Base-by-base conservation (phyloP, 495 filamentous ascomycete species). In the Xylaria cubensis region DNA sequence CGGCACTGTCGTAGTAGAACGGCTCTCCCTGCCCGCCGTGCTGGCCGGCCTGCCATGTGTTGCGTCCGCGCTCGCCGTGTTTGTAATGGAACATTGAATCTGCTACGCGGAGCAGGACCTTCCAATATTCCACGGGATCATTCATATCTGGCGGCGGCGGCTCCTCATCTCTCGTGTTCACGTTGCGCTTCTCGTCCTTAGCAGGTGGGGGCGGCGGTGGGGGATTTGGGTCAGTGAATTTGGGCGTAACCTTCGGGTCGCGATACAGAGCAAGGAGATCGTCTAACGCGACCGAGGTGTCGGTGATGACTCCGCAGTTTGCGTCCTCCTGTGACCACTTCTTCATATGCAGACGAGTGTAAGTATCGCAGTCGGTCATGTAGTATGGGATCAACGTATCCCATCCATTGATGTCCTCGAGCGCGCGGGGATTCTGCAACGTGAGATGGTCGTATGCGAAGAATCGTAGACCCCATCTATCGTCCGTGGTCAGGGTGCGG, bases 301-400 rank as follows among this genome's bases (percentile, higher is more conserved):
- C 89, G 32, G 80, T 88, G n/a, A 90, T 77, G 53, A 83, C 74
- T 6, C 87, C 89, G 2, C 81, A 85, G 26, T 79, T 72, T 42
- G 70, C 78, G 55, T 86, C 80, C n/a, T 78, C 69, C 65, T 86
- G 83, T 19, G 77, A 80, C 81, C 85, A 90, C n/a, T 80, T 79
- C 15, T 73, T 74, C 88, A 90, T 88, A 48, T 73, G 73, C 24
- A 91, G 64, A 17, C 88, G 83, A 17, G 80, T 76, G 74, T 89
- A 84, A 75, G 88, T 86, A 59, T 91, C 89, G 76, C 88, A 90
- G 70, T 90, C 88, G 1, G 88, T 87, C 70, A 79, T 82, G 71
- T 90, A 90, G 73, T 88, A 90, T 1, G 88, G 89, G n/a, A 91
- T 89, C 72, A 88, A 70, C 0, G 84, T 83, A 69, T 90, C 88